Conservation (phyloP, 2,329 filamentous ascomycete species). For the Alternaria triticimaculans region DNA sequence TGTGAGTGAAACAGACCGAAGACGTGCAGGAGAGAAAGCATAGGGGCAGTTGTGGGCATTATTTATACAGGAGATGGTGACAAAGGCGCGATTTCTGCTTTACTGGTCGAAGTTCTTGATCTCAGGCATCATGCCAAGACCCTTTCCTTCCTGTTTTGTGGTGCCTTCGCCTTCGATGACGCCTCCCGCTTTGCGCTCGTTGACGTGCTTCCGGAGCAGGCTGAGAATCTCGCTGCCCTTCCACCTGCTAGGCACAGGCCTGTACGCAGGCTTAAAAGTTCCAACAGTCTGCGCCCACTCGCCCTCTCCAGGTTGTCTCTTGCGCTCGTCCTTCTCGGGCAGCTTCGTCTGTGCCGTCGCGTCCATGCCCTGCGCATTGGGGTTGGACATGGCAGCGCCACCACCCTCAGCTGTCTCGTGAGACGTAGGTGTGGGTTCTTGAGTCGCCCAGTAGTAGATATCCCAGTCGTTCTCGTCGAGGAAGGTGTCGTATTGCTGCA, state of each 20-base stretch:
- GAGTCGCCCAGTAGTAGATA: constrained; percentile 99
- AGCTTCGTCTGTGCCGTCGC: constrained; percentile 54
- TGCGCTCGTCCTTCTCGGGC: constrained; percentile 55
- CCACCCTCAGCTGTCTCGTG: constrained; percentile 63
- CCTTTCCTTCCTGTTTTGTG: constrained; percentile 43
- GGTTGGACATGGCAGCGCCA: constrained; percentile 52
- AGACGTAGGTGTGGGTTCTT: constrained; percentile 71
- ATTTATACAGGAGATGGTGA: constrained; percentile 1
- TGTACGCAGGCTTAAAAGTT: constrained; percentile 90
- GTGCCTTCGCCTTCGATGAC: constrained; percentile 49
- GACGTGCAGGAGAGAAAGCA: neutral
- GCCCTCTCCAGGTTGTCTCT: constrained; percentile 64
- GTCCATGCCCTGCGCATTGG: constrained; percentile 54
- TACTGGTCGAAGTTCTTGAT: constrained; percentile 56
- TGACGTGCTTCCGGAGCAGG: constrained; percentile 82
- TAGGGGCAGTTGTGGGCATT: neutral
- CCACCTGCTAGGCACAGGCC: constrained; percentile 88
- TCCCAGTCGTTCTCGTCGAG: constrained; percentile 99
- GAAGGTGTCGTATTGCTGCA: constrained; percentile 87
- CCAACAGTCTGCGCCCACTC: constrained; percentile 98
- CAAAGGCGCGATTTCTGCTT: neutral
- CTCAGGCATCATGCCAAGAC: constrained; percentile 60
- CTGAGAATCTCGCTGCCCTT: constrained; percentile 78
- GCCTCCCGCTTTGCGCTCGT: constrained; percentile 69
- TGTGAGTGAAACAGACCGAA: neutral